These are phyloP conservation scores for Leavenworthia alabamica DNA, from an alignment of 345 rosid species.

Conservation along the genomic window DNA sequence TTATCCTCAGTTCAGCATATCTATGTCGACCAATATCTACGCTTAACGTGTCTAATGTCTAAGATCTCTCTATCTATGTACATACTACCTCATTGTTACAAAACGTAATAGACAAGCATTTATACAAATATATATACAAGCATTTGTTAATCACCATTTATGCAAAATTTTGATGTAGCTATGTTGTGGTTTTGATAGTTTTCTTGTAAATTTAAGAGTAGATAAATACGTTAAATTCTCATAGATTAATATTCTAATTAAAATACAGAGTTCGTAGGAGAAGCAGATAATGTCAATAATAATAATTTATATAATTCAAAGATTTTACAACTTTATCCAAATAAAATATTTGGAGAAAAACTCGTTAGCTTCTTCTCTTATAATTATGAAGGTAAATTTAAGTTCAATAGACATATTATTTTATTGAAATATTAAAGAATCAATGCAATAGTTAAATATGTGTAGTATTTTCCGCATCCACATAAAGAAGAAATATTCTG, in stretches of 20 bases:
- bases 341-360: too few relatives aligned
- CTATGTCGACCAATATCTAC: not conserved
- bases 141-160: not conserved
- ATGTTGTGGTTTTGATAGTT: not conserved
- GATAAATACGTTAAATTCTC: not conserved
- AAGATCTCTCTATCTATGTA: not conserved
- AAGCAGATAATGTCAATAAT: not conserved
- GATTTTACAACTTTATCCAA: not conserved
- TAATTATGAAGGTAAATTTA: not conserved
- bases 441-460: too few relatives aligned
- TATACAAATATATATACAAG: too few relatives aligned
- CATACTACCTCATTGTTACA: not conserved
- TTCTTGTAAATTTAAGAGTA: not conserved
- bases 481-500: constrained; percentile 16
- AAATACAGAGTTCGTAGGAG: not conserved
- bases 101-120: not conserved
- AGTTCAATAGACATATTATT: not conserved
- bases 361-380: too few relatives aligned
- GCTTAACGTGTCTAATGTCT: not conserved
- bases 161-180: not conserved
- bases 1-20: constrained; percentile 11
- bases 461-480: constrained; percentile 23
- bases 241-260: not conserved
- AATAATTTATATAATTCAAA: not conserved
- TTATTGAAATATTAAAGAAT: not conserved